Evolutionary conservation across 805 yeast genomes (phyloP).

Genomic region (Spathaspora boniae): DNA sequence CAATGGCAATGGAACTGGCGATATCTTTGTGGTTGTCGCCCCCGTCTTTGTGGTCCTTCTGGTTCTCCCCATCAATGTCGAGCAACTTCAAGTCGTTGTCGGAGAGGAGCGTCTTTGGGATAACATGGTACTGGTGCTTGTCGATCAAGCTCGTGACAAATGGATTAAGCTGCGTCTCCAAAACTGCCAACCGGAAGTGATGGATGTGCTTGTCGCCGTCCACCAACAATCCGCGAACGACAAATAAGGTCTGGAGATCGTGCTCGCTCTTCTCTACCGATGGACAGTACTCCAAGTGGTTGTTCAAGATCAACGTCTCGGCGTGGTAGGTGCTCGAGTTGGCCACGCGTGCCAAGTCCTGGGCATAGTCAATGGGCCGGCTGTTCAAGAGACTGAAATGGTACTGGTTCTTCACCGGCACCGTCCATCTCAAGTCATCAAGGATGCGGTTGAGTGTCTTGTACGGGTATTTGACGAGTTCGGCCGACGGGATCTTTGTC

Average conservation of each 20-base stretch:
- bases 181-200: constrained; percentile 30
- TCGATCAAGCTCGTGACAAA: constrained; percentile 16
- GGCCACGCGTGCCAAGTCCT: constrained; percentile 15
- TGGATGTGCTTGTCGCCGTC: constrained; percentile 13
- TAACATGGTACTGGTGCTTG: constrained; percentile 36
- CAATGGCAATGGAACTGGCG: constrained; percentile 23
- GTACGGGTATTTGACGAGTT: constrained; percentile 30
- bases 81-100: constrained; percentile 25
- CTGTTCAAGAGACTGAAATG: constrained; percentile 21
- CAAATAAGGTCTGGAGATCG: constrained; percentile 16
- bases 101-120: constrained; percentile 22
- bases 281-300: constrained; percentile 31
- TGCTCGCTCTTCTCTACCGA: constrained; percentile 21
- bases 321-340: constrained; percentile 10
- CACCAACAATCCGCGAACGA: constrained; percentile 32
- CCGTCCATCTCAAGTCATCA: constrained; percentile 52
- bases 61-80: too few species aligned
- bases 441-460: constrained; percentile 67
- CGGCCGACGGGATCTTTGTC: constrained; percentile 11
- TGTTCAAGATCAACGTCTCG: constrained; percentile 32
- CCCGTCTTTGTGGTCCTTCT: constrained; percentile 5
- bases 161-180: constrained; percentile 21
- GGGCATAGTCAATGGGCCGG: constrained; percentile 37
- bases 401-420: constrained; percentile 16
- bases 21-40: too few species aligned